A percentile compares a stretch with the other conserved stretches of the same genome.
Conservation (phyloP, 371 early-diverging fungal species). For the Entomophthora muscae region DNA sequence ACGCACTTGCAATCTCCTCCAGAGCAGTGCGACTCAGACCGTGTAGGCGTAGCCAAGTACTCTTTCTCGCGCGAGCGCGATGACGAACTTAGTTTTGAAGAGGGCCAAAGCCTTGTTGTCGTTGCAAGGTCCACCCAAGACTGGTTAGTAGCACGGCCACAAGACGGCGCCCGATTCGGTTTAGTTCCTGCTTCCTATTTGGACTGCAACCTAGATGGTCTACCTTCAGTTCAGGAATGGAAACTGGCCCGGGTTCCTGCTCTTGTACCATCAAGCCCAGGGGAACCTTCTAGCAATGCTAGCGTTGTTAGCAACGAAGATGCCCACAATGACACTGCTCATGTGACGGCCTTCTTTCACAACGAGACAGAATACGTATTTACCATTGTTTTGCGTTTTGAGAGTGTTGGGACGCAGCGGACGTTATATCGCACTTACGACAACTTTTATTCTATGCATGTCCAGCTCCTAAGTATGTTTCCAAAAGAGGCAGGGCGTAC, state of each 20-base stretch:
- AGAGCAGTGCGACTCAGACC: too few species aligned
- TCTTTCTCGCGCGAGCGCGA: constrained; percentile 56
- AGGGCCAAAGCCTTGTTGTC: constrained; percentile 54
- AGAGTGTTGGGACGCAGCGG: constrained; percentile 26
- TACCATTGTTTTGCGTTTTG: constrained; percentile 35
- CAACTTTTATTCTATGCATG: constrained; percentile 66
- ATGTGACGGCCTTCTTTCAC: constrained; percentile 31
- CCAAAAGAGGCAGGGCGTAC: constrained; percentile 53
- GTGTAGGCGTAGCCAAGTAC: constrained; percentile 56
- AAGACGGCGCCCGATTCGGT: constrained; percentile 48
- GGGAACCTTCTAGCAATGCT: background rate
- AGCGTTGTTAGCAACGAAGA: too few species aligned
- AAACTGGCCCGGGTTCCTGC: constrained; percentile 17
- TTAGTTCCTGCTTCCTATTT: constrained; percentile 64
- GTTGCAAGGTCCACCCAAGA: constrained; percentile 62
- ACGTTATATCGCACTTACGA: constrained; percentile 53
- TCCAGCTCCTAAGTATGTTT: constrained; percentile 49
- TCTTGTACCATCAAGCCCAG: background rate
- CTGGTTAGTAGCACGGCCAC: constrained; percentile 67
- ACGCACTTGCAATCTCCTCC: too few species aligned
- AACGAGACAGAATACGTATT: constrained; percentile 52
- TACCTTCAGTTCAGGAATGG: constrained; percentile 57
- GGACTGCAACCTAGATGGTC: constrained; percentile 27
- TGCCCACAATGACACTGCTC: constrained; percentile 22
- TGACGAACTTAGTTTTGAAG: constrained; percentile 53